Evolutionary conservation across 2,329 filamentous ascomycete species (phyloP).

Genomic region (Zopfia rhizophila): DNA sequence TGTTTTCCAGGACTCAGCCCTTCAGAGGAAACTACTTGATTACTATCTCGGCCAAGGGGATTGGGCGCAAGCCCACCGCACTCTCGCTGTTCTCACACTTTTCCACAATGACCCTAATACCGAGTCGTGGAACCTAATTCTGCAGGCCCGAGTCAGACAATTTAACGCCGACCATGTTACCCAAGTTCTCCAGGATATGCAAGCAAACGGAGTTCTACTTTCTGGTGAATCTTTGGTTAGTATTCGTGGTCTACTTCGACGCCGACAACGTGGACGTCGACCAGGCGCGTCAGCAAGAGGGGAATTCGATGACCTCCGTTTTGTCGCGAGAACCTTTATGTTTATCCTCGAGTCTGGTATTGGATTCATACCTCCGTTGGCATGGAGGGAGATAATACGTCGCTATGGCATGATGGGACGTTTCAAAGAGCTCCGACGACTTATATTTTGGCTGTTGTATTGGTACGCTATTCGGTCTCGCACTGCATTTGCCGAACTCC

Average conservation of each 20-base stretch:
- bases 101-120: slow-evolving; percentile 48
- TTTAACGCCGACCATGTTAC: slow-evolving; percentile 36
- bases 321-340: slow-evolving; percentile 61
- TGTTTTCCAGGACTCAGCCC: slow-evolving; percentile 64
- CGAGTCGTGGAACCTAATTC: slow-evolving; percentile 59
- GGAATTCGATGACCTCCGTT: slow-evolving; percentile 51
- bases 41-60: slow-evolving; percentile 64
- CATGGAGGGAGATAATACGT: slow-evolving; percentile 69
- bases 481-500: slow-evolving; percentile 29
- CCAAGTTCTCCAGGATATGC: slow-evolving; percentile 62
- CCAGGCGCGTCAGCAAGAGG: slow-evolving; percentile 16
- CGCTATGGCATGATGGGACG: slow-evolving; percentile 67
- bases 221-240: slow-evolving; percentile 56
- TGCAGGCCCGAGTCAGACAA: slow-evolving; percentile 53
- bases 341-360: slow-evolving; percentile 58
- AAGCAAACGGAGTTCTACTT: slow-evolving; percentile 54
- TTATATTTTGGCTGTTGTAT: slow-evolving; percentile 63
- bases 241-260: slow-evolving; percentile 51
- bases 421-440: slow-evolving; percentile 62
- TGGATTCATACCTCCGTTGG: slow-evolving; percentile 51
- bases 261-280: slow-evolving; percentile 52
- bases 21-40: slow-evolving; percentile 66
- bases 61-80: slow-evolving; percentile 64
- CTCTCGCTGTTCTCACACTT: slow-evolving; percentile 64
- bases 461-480: slow-evolving; percentile 46